phyloP scores from a whole-genome alignment of 2,329 filamentous ascomycete genomes.

The Neoarthrinium moseri region DNA sequence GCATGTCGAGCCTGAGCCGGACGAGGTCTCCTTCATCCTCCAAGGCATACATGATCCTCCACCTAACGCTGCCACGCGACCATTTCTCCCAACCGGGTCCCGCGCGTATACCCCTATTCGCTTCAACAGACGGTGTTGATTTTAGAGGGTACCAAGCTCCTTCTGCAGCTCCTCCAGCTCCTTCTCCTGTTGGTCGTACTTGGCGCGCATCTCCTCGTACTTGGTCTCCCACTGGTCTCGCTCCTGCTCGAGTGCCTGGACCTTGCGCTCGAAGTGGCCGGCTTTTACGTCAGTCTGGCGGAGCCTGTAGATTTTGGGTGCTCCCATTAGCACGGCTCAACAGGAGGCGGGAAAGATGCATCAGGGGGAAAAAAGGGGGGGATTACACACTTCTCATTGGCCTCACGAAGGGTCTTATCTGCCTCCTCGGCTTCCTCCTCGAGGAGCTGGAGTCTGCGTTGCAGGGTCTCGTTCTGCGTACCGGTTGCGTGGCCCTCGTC shows the following conservation, averaged over 20 bases:
- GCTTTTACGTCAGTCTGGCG: conserved; percentile 99
- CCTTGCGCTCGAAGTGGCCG: conserved; percentile 98
- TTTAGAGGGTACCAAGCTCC: conserved; percentile 89
- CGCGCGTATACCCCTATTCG: too few relatives aligned
- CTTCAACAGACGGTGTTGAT: too few relatives aligned
- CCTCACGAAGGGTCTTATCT: conserved; percentile 93
- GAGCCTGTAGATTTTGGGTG: conserved; percentile 66
- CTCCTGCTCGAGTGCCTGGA: conserved; percentile 89
- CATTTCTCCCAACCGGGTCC: too few relatives aligned
- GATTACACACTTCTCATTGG: conserved; percentile 96
- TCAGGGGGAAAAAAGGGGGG: conserved; percentile 12
- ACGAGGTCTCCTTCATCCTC: too few relatives aligned
- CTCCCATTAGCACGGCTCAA: conserved; percentile 11
- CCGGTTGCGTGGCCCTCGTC: conserved; percentile 80
- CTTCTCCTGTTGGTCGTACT: conserved; percentile 80
- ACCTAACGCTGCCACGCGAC: too few relatives aligned
- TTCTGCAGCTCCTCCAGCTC: conserved; percentile 87
- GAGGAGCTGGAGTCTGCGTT: conserved; percentile 89
- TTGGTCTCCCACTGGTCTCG: conserved; percentile 95
- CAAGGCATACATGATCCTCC: too few relatives aligned
- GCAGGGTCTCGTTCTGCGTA: conserved; percentile 87
- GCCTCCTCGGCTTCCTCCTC: conserved; percentile 98
- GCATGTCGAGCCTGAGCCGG: too few relatives aligned
- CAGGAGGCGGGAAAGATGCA: conserved; percentile 2
- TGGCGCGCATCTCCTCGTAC: conserved; percentile 96